Percentiles rank a stretch among this genome's conserved stretches.
These are phyloP conservation scores for Aurantiochytrium sp. DNA, from an alignment of 108 stramenopile genomes.

Conservation along the genomic window DNA sequence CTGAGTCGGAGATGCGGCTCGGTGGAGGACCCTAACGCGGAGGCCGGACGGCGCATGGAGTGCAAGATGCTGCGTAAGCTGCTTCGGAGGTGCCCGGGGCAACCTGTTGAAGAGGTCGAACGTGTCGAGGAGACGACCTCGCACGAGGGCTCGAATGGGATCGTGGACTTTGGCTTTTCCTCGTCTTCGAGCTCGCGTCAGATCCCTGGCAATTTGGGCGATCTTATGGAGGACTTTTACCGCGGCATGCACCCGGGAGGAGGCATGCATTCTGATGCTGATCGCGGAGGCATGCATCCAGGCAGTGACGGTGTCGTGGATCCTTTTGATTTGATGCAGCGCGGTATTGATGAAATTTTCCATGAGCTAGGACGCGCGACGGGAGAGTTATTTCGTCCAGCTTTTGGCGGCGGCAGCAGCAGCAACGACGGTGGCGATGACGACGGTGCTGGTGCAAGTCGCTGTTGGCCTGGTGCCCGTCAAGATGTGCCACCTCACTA, in stretches of 20 bases:
- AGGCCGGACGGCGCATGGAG: neutral
- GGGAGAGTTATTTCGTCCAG: neutral
- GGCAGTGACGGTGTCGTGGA: neutral
- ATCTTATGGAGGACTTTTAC: too few species aligned
- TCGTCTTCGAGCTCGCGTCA: neutral
- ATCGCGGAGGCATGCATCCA: neutral
- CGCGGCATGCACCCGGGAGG: too few species aligned
- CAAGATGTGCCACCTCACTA: neutral
- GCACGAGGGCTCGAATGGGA: neutral
- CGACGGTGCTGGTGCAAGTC: neutral
- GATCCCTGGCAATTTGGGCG: too few species aligned
- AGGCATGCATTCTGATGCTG: neutral
- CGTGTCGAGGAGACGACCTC: neutral
- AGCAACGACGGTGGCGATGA: too few species aligned
- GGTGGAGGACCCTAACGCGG: neutral
- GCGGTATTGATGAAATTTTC: neutral
- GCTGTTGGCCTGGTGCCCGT: neutral
- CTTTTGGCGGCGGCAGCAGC: neutral
- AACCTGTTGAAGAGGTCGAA: neutral
- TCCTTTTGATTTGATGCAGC: neutral
- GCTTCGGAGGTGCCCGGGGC: neutral
- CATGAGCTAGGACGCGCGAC: neutral
- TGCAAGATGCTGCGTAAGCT: constrained; percentile 7
- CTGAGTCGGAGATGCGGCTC: neutral
- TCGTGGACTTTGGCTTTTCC: neutral